Percentiles rank a stretch among this genome's conserved stretches.
Evolutionary conservation across 805 yeast genomes (phyloP).

Genomic region (Yarrowia keelungensis): DNA sequence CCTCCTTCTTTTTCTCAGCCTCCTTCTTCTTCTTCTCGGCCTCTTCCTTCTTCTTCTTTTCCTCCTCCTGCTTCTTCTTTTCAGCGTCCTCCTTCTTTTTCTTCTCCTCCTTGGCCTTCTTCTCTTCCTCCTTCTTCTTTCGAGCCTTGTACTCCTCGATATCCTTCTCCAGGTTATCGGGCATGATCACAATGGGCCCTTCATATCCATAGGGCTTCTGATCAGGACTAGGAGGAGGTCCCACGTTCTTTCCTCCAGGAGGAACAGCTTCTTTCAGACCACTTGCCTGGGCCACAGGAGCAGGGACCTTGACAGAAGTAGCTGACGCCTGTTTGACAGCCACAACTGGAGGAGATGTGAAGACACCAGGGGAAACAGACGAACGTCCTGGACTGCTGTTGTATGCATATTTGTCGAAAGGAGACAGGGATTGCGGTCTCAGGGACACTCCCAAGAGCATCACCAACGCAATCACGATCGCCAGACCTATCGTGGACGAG

Average conservation of each 20-base stretch:
- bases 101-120: neutral
- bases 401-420: constrained; percentile 28
- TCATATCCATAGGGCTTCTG: constrained; percentile 28
- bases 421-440: constrained; percentile 15
- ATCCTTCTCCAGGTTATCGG: constrained; percentile 13
- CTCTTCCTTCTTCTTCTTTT: constrained; percentile 32
- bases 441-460: constrained; percentile 23
- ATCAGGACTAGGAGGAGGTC: constrained; percentile 7
- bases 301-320: neutral
- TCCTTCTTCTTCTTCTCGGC: constrained; percentile 18
- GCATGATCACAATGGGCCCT: constrained; percentile 20
- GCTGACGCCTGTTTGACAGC: neutral
- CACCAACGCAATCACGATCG: constrained; percentile 18
- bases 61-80: constrained; percentile 15
- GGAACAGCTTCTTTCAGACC: neutral
- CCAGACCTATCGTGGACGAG: constrained; percentile 27
- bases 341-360: neutral
- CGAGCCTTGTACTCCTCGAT: neutral
- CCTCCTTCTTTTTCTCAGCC: constrained; percentile 24
- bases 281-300: constrained; percentile 8
- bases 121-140: constrained; percentile 8
- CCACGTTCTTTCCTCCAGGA: neutral
- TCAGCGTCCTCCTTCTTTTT: constrained; percentile 19
- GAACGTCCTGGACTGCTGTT: constrained; percentile 1
- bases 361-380: neutral